These are phyloP conservation scores for Coniochaeta sp. DNA, from an alignment of 2,329 filamentous ascomycete genomes.

Conservation along the genomic window DNA sequence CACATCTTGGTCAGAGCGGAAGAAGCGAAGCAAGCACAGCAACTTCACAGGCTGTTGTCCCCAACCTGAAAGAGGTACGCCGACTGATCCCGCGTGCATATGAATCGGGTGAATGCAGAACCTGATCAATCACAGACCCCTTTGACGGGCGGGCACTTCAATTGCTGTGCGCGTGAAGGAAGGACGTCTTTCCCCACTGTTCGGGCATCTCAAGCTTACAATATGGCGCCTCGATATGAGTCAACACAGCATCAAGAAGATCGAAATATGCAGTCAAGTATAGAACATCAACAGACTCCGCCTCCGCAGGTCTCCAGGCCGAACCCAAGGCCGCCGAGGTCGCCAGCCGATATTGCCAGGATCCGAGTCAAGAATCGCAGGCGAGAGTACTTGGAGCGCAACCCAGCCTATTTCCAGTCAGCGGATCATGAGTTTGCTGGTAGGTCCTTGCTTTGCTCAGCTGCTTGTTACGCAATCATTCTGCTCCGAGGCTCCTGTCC, in stretches of 20 bases:
- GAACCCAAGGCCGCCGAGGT: conserved; percentile 34
- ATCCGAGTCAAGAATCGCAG: conserved; percentile 67
- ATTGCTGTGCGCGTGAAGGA: neutral
- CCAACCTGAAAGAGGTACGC: neutral
- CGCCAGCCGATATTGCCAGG: conserved; percentile 30
- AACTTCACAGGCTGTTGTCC: neutral
- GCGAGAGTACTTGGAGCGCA: conserved; percentile 64
- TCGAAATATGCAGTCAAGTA: neutral
- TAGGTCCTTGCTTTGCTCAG: conserved; percentile 17
- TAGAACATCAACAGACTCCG: neutral
- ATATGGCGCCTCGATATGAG: neutral
- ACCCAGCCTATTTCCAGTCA: conserved; percentile 62
- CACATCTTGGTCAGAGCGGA: too few relatives aligned
- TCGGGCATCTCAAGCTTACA: neutral
- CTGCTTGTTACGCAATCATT: neutral
- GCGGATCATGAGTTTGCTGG: conserved; percentile 48
- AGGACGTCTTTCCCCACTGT: neutral
- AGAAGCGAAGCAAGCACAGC: too few relatives aligned
- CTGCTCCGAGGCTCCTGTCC: neutral
- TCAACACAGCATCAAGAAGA: neutral
- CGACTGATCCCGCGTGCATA: neutral
- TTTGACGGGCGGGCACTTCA: neutral
- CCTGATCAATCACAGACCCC: too few relatives aligned
- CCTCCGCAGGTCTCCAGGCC: conserved; percentile 23
- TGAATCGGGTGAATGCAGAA: neutral